Percentiles rank a stretch among this genome's conserved stretches.
Evolutionary conservation across 805 yeast genomes (phyloP).

Genomic region (Candida easanensis): DNA sequence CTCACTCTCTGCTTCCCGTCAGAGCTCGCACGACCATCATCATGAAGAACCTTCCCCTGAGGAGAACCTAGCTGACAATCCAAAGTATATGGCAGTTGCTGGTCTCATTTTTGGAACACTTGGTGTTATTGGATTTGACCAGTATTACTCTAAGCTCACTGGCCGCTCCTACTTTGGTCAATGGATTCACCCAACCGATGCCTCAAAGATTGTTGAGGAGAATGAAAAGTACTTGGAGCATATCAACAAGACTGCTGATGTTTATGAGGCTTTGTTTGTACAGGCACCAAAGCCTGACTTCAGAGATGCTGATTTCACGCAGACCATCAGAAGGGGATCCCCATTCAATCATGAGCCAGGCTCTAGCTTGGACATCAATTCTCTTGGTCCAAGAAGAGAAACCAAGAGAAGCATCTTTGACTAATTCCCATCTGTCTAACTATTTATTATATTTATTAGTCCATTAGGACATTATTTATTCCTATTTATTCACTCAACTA

Average conservation of each 20-base stretch:
- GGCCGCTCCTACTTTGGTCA: conserved; percentile 17
- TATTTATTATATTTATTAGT: conserved; percentile 1
- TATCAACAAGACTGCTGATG: conserved; percentile 9
- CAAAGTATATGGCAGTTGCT: conserved; percentile 12
- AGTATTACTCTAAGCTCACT: conserved; percentile 7
- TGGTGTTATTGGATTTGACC: conserved; percentile 7
- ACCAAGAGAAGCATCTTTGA: conserved; percentile 16
- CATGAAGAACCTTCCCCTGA: conserved; percentile 14
- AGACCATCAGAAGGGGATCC: conserved; percentile 17
- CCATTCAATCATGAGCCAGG: conserved; percentile 20
- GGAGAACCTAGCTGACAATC: conserved; percentile 16
- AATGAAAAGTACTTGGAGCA: conserved; percentile 11
- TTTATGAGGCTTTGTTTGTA: conserved; percentile 13
- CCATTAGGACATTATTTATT: conserved; percentile 4
- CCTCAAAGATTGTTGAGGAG: conserved; percentile 3
- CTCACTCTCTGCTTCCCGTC: conserved; percentile 4
- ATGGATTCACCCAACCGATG: conserved; percentile 13
- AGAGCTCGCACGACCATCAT: conserved; percentile 10
- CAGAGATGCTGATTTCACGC: conserved; percentile 11
- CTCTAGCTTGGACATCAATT: conserved; percentile 9
- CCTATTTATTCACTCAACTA: conserved; percentile 5
- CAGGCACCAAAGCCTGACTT: conserved; percentile 12
- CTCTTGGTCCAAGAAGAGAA: conserved; percentile 20
- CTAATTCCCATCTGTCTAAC: conserved; percentile 1
- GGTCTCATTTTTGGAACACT: conserved; percentile 9